Evolutionary conservation across 192 early-diverging fungal genomes (phyloP).

Genomic region (Backusella liffmaniae): DNA sequence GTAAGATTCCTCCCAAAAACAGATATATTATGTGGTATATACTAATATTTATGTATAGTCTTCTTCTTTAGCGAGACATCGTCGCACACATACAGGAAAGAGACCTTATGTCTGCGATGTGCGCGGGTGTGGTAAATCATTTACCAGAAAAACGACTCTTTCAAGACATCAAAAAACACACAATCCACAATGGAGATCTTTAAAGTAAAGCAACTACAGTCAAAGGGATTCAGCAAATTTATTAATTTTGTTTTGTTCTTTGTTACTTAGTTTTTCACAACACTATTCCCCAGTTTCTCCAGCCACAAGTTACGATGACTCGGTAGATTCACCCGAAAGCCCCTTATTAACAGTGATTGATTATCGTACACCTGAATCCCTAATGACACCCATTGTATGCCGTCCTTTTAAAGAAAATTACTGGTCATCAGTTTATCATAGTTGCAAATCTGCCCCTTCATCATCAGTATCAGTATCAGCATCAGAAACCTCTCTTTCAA

Average conservation of each 20-base stretch:
- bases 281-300: constrained; percentile 4
- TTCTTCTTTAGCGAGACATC: constrained; percentile 75
- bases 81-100: constrained; percentile 76
- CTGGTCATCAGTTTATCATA: background rate
- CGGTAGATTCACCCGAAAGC: constrained; percentile 6
- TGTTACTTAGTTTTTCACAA: constrained; percentile 1
- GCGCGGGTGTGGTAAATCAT: constrained; percentile 70
- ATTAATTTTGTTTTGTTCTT: background rate
- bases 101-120: constrained; percentile 71
- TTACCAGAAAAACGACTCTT: constrained; percentile 65
- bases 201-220: constrained; percentile 26
- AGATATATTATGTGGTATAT: background rate
- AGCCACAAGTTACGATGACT: constrained; percentile 10
- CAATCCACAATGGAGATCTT: constrained; percentile 46
- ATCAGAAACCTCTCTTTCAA: background rate
- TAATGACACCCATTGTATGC: background rate
- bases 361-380: background rate
- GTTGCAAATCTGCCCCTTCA: background rate
- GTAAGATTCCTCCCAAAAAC: constrained; percentile 32
- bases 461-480: background rate
- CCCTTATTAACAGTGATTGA: background rate
- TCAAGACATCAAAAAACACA: constrained; percentile 63
- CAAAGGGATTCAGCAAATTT: background rate
- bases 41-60: constrained; percentile 40
- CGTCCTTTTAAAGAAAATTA: constrained; percentile 1